Evolutionary conservation across 78 protist species (phyloP).

Genomic region (Emiliania huxleyi): DNA sequence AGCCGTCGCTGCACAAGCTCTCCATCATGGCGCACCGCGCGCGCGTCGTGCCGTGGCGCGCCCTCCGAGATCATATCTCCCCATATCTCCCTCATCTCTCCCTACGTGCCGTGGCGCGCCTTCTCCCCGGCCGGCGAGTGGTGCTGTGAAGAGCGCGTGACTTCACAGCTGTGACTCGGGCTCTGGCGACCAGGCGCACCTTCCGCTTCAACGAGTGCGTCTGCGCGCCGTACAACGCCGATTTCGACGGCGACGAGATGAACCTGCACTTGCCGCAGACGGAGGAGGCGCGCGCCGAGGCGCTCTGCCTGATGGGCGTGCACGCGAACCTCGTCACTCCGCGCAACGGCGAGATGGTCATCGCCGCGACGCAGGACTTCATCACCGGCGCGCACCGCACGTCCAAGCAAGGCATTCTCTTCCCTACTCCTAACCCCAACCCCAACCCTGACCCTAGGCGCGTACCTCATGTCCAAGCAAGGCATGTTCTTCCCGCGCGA

Average conservation of each 20-base stretch:
- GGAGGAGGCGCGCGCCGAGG: slow-evolving; percentile 97
- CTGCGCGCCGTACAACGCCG: slow-evolving; percentile 98
- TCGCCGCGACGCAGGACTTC: slow-evolving; percentile 97
- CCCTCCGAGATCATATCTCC: too few species aligned
- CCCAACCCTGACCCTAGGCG: too few species aligned
- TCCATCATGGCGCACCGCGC: slow-evolving; percentile 95
- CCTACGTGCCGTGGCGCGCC: too few species aligned
- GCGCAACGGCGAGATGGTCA: slow-evolving; percentile 92
- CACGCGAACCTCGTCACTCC: slow-evolving; percentile 92
- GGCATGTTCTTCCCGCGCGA: slow-evolving; percentile 82
- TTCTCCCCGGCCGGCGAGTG: too few species aligned
- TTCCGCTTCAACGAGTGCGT: slow-evolving; percentile 96
- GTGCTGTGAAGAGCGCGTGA: too few species aligned
- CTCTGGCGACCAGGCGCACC: slow-evolving; percentile 71
- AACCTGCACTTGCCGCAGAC: slow-evolving; percentile 91
- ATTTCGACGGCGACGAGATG: slow-evolving; percentile 98
- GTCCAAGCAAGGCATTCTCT: slow-evolving; percentile 77
- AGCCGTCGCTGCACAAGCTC: slow-evolving; percentile 97
- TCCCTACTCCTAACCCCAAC: too few species aligned
- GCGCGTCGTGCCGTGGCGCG: slow-evolving; percentile 79
- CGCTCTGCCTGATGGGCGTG: slow-evolving; percentile 76
- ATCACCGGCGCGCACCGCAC: slow-evolving; percentile 74
- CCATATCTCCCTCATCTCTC: too few species aligned
- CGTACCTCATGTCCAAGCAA: slow-evolving; percentile 82
- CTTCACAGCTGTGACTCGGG: too few species aligned